Conservation (phyloP, 2,329 filamentous ascomycete genomes). For the Colletotrichum tropicicola region DNA sequence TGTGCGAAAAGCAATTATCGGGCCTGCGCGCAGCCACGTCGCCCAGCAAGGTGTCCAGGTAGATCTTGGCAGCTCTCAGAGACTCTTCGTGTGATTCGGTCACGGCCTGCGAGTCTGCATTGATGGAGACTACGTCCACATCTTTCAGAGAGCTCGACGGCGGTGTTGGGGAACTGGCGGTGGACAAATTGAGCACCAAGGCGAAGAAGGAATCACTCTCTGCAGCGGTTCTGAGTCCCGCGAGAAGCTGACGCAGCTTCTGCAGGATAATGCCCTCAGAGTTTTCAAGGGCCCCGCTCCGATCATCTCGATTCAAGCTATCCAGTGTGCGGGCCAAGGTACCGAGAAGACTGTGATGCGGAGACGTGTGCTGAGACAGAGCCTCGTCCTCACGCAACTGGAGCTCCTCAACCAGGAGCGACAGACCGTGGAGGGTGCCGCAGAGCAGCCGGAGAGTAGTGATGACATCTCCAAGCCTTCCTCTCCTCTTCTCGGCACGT, state of each 20-base stretch:
- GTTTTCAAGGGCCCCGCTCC: too few relatives aligned
- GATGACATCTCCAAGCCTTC: neutral
- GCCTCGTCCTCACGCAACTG: neutral
- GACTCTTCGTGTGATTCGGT: neutral
- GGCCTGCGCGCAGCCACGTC: neutral
- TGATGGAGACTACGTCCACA: too few relatives aligned
- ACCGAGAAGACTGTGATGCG: neutral
- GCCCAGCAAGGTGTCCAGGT: neutral
- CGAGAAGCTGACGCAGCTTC: neutral
- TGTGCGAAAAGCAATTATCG: neutral
- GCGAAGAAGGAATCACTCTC: neutral
- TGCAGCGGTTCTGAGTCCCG: neutral
- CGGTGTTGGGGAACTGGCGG: neutral
- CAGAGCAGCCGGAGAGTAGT: neutral
- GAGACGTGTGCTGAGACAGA: neutral
- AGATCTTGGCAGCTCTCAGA: neutral
- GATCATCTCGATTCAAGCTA: neutral
- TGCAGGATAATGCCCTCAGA: neutral
- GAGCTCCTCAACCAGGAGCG: neutral
- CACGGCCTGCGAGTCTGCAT: too few relatives aligned
- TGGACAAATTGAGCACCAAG: neutral
- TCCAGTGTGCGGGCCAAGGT: neutral
- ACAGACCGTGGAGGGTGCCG: conserved; percentile 3
- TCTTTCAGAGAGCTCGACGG: neutral
- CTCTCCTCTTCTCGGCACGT: neutral